These are phyloP conservation scores for Selenicereus undatus DNA, from an alignment of 148 eudicot species.

Conservation along the genomic window DNA sequence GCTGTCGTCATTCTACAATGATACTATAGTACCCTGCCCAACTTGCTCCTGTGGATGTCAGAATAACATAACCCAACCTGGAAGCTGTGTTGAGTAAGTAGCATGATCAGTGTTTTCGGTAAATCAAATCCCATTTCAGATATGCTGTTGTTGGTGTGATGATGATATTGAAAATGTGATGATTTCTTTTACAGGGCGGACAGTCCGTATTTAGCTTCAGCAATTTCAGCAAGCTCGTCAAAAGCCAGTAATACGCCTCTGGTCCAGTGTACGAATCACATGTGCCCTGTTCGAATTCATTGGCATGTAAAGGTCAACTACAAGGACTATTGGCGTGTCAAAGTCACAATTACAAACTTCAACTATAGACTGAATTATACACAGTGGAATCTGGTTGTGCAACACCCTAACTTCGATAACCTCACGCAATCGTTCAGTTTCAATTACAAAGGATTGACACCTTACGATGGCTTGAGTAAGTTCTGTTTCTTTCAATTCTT, in stretches of 20 bases:
- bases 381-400: conserved; percentile 23
- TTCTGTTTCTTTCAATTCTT: background rate
- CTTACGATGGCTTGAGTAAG: conserved; percentile 23
- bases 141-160: background rate
- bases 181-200: conserved; percentile 10
- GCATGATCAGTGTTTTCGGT: background rate
- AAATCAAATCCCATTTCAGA: background rate
- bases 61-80: conserved; percentile 23
- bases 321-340: conserved; percentile 28
- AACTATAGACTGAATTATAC: conserved; percentile 27
- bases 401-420: conserved; percentile 26
- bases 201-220: conserved; percentile 21
- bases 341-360: conserved; percentile 25
- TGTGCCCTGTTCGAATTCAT: conserved; percentile 23
- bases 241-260: conserved; percentile 16
- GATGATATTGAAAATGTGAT: background rate
- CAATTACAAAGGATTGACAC: conserved; percentile 21
- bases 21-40: conserved; percentile 21
- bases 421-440: conserved; percentile 22
- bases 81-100: conserved; percentile 27
- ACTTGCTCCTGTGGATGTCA: conserved; percentile 28
- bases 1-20: conserved; percentile 24
- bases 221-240: conserved; percentile 11
- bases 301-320: conserved; percentile 23
- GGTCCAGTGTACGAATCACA: conserved; percentile 22